phyloP scores from a whole-genome alignment of 768 basidiomycete genomes.

The Termitomyces sp. region DNA sequence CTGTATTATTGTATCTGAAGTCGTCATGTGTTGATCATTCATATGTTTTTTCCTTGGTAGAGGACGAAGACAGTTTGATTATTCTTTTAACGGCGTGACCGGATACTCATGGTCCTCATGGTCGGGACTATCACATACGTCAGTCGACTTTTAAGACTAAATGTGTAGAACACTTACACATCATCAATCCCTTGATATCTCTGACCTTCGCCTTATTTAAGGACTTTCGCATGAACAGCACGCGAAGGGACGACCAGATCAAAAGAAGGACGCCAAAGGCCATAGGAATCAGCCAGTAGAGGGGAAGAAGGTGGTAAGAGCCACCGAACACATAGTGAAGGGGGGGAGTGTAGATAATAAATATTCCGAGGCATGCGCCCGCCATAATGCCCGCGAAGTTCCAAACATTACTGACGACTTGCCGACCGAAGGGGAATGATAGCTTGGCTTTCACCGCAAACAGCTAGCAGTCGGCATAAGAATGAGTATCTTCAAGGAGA shows the following conservation, averaged over 20 bases:
- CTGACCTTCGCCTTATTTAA: conserved; percentile 51
- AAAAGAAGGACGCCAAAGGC: conserved; percentile 54
- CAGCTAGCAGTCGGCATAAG: conserved; percentile 27
- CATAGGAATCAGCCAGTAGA: conserved; percentile 64
- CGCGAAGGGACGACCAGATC: conserved; percentile 53
- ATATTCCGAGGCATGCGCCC: conserved; percentile 59
- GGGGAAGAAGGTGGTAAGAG: conserved; percentile 46
- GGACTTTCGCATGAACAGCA: conserved; percentile 49
- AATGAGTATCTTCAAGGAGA: not conserved
- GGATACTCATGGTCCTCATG: conserved; percentile 60
- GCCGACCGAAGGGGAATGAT: conserved; percentile 56
- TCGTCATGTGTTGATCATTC: not conserved
- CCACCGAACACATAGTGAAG: conserved; percentile 66
- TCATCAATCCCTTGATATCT: conserved; percentile 63
- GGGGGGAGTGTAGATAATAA: conserved; percentile 65
- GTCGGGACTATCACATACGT: conserved; percentile 42
- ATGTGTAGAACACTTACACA: conserved; percentile 44
- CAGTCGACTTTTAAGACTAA: not conserved
- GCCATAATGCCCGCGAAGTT: conserved; percentile 60
- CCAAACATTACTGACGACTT: conserved; percentile 50
- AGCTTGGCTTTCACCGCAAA: conserved; percentile 64
- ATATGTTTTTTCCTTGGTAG: not conserved
- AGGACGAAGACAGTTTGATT: not conserved
- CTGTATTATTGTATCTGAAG: not conserved
- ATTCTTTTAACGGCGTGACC: conserved; percentile 26